Percentiles rank a stretch among this genome's conserved stretches.
These are phyloP conservation scores for Exutisphaerella laricina DNA, from an alignment of 2,329 filamentous ascomycete species.

Conservation along the genomic window DNA sequence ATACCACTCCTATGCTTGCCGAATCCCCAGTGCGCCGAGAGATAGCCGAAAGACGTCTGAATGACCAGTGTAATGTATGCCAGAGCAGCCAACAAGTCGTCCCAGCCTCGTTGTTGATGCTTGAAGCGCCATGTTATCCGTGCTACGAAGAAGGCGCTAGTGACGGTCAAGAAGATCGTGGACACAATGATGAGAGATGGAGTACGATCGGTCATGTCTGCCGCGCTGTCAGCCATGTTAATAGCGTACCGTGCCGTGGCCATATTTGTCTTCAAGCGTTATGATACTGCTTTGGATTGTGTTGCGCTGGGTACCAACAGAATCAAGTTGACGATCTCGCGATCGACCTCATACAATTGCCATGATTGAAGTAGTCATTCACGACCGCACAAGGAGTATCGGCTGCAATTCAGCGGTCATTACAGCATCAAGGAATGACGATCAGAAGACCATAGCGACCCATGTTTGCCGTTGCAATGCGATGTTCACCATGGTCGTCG, in stretches of 20 bases:
- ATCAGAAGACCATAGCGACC: too few species aligned
- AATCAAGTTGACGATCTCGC: not conserved
- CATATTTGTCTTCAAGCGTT: not conserved
- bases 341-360: not conserved
- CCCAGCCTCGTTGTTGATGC: conserved; percentile 18
- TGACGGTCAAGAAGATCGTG: conserved; percentile 19
- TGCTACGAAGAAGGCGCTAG: conserved; percentile 18
- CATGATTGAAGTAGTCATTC: not conserved
- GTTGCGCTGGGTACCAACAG: too few species aligned
- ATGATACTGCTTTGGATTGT: not conserved
- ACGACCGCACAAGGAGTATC: not conserved
- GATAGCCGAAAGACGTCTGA: conserved; percentile 18
- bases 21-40: conserved; percentile 23
- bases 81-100: conserved; percentile 20
- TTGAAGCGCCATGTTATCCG: conserved; percentile 18
- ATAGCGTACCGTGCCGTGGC: not conserved
- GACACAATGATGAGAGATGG: conserved; percentile 18
- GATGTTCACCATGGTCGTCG: not conserved
- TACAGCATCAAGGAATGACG: too few species aligned
- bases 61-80: conserved; percentile 22
- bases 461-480: too few species aligned
- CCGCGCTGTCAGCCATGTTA: not conserved
- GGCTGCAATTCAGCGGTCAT: too few species aligned
- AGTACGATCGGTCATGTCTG: conserved; percentile 15
- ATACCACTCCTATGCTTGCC: conserved; percentile 22